Conservation (phyloP, 192 early-diverging fungal genomes). For the Coemansia sp. region DNA sequence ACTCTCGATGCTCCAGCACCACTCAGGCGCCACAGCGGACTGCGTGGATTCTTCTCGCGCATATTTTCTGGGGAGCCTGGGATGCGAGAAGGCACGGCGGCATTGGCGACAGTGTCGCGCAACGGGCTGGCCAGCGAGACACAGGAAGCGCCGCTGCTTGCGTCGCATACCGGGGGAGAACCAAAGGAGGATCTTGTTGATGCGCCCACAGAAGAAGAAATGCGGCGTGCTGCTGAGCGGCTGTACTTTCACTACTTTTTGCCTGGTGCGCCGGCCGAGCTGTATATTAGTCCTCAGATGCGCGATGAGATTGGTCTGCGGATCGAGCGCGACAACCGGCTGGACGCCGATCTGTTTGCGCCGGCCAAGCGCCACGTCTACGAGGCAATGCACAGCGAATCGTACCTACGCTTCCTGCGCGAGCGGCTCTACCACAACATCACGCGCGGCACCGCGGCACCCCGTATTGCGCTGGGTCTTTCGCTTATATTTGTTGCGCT, state of each 20-base stretch:
- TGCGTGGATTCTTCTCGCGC: conserved; percentile 46
- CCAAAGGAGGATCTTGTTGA: conserved; percentile 15
- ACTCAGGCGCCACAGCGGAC: conserved; percentile 9
- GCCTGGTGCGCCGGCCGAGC: conserved; percentile 31
- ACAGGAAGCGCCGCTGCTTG: conserved; percentile 34
- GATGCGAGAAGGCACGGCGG: background rate
- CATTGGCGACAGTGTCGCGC: background rate
- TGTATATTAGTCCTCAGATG: conserved; percentile 37
- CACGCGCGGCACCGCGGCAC: conserved; percentile 44
- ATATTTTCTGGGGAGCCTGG: conserved; percentile 39
- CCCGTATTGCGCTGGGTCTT: conserved; percentile 47
- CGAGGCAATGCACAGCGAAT: conserved; percentile 53
- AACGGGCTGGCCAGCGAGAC: background rate
- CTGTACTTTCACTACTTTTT: conserved; percentile 48
- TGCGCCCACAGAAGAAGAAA: conserved; percentile 26
- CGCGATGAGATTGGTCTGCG: conserved; percentile 41
- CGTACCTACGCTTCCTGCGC: conserved; percentile 50
- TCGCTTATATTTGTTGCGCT: conserved; percentile 47
- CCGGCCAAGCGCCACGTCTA: conserved; percentile 53
- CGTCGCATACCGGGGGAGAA: conserved; percentile 4
- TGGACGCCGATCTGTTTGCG: conserved; percentile 45
- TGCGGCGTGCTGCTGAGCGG: conserved; percentile 45
- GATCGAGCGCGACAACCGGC: conserved; percentile 35
- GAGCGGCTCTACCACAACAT: conserved; percentile 52
- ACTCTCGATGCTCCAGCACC: conserved; percentile 32